Conservation (phyloP, 2,329 filamentous ascomycete species). For the Magnaporthiopsis poae region DNA sequence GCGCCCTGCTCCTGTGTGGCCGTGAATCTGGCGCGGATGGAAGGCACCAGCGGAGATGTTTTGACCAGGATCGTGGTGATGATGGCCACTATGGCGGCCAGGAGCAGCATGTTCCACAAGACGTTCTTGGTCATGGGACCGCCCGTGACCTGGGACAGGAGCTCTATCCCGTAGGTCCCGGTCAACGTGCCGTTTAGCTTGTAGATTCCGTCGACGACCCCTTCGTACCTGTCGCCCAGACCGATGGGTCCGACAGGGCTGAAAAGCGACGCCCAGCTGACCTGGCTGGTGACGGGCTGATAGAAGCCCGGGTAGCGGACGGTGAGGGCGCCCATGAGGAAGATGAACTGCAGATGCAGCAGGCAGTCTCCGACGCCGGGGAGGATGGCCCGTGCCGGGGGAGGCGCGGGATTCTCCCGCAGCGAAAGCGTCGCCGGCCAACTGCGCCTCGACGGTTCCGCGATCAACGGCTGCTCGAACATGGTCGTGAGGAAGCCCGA, state of each 20-base stretch:
- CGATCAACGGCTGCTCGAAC: neutral
- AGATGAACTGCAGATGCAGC: conserved; percentile 66
- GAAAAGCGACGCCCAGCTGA: conserved; percentile 58
- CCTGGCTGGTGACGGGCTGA: conserved; percentile 57
- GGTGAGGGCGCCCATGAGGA: conserved; percentile 58
- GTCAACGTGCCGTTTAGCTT: conserved; percentile 54
- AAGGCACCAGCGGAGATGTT: conserved; percentile 26
- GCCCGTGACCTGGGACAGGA: conserved; percentile 58
- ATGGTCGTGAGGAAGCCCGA: neutral
- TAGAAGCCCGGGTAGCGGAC: conserved; percentile 65
- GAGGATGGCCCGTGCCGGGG: conserved; percentile 6
- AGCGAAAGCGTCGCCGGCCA: neutral
- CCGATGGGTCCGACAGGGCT: conserved; percentile 31
- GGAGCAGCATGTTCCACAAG: conserved; percentile 61
- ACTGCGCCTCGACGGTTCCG: neutral
- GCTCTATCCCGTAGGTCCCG: conserved; percentile 46
- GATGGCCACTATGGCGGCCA: conserved; percentile 48
- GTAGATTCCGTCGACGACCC: conserved; percentile 49
- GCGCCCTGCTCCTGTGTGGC: conserved; percentile 29
- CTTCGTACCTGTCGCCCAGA: conserved; percentile 17
- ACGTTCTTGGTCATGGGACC: conserved; percentile 52
- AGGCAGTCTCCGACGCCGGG: conserved; percentile 54
- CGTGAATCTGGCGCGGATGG: conserved; percentile 26
- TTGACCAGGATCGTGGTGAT: conserved; percentile 45
- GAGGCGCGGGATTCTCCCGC: neutral